These are phyloP conservation scores for Microglena sp. DNA, from an alignment of 139 green algal species.

Conservation along the genomic window DNA sequence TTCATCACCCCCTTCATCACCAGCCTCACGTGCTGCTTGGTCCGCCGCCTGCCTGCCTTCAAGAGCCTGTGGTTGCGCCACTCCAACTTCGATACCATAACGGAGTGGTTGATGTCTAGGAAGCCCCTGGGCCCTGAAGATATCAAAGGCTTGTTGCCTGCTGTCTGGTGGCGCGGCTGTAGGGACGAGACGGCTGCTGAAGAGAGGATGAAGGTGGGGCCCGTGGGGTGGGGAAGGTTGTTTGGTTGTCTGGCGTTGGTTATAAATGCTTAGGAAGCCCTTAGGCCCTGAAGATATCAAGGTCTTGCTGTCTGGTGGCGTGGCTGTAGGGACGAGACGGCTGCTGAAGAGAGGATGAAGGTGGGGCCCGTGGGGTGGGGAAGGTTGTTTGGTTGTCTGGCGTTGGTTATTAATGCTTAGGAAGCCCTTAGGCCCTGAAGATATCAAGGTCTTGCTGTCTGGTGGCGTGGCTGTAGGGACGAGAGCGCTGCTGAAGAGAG, in stretches of 20 bases:
- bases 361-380: no score
- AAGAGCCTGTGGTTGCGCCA: no score
- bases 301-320: constrained; percentile 55
- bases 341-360: constrained; percentile 29
- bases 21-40: no score
- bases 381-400: no score
- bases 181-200: constrained; percentile 32
- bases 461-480: constrained; percentile 43
- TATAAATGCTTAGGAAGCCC: constrained; percentile 52
- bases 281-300: constrained; percentile 54
- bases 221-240: no score
- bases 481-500: constrained; percentile 29
- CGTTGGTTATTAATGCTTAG: constrained; percentile 46
- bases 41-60: no score
- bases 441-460: constrained; percentile 55
- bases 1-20: no score
- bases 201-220: constrained; percentile 25
- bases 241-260: no score
- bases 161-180: constrained; percentile 53
- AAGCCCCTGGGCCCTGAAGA: constrained; percentile 59
- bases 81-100: no score
- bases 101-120: constrained; percentile 56
- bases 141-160: constrained; percentile 43
- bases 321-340: constrained; percentile 30
- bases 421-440: constrained; percentile 51